Evolutionary conservation across 805 yeast genomes (phyloP), one percentile per base, ranked within the genome.

Genomic region (Yarrowia yakushimensis): DNA sequence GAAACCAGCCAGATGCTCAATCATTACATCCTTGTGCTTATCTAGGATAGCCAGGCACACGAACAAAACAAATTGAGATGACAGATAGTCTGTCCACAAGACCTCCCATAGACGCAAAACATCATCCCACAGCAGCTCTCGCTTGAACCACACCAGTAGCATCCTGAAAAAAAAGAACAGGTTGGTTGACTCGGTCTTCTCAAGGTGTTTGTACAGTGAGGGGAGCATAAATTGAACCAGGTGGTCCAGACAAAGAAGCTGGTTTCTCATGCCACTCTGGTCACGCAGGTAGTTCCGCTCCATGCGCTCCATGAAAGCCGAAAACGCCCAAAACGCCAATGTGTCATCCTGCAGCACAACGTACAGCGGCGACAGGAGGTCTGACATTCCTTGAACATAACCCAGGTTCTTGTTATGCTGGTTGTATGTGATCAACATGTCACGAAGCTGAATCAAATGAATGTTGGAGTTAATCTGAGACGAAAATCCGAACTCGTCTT

Each of bases 361-460:
- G 72, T 90, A 94, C 2, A 94, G 74, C 0, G 97, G 97, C 0
- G 97, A 87, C 36, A 94, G 76, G 59, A 94, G 77, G 73, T 94
- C 99, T 10, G 94, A 85, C 99, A 94, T 94, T 1, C 99, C 99
- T 76, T 94, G 99, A 18, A 94, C 97, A 70, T 94, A 94, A 0
- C 99, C 99, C 67, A 94, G 75, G 67, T 90, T 87, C 48, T 77
- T 79, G 72, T 94, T 92, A 72, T 85, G 81, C 73, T 88, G 91
- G 72, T 94, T 93, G 70, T 87, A 93, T 0, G 97, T 89, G 63
- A 91, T 79, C 39, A 94, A 78, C 65, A 94, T 87, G 68, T 88
- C 91, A 67, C 90, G 81, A 76, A 94, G 75, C 59, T 76, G 81
- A 65, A 82, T 79, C 64, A 94, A 77, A 73, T 94, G 91, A 11